Percentiles rank a stretch among this genome's conserved stretches.
phyloP scores from a whole-genome alignment of 495 filamentous ascomycete species.

The Trichoderma reesei region DNA sequence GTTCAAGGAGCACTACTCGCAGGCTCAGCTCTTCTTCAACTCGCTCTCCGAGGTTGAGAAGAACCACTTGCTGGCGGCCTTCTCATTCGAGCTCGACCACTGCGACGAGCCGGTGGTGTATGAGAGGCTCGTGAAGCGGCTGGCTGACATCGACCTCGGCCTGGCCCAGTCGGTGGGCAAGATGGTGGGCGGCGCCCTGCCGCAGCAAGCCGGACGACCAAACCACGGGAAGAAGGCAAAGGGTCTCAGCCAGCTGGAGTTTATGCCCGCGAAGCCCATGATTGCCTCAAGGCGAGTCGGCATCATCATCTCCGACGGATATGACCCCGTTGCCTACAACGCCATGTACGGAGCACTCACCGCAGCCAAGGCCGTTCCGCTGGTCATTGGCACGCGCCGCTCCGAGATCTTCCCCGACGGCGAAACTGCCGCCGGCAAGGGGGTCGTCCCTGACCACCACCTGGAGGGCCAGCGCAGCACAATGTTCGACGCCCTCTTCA shows the following conservation, averaged over 20 bases:
- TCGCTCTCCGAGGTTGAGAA: slow-evolving; percentile 64
- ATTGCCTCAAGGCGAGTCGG: slow-evolving; percentile 66
- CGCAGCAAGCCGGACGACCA: slow-evolving; percentile 34
- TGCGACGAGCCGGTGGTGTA: slow-evolving; percentile 82
- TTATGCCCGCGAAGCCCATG: slow-evolving; percentile 48
- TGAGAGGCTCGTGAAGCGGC: slow-evolving; percentile 56
- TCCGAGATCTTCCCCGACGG: slow-evolving; percentile 50
- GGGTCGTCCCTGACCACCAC: slow-evolving; percentile 65
- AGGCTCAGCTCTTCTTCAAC: slow-evolving; percentile 73
- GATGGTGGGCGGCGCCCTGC: slow-evolving; percentile 55
- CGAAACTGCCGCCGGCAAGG: slow-evolving; percentile 37
- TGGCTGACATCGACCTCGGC: slow-evolving; percentile 61
- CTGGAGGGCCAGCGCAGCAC: slow-evolving; percentile 75
- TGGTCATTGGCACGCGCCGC: slow-evolving; percentile 58
- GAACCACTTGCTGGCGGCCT: slow-evolving; percentile 55
- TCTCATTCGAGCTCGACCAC: slow-evolving; percentile 80
- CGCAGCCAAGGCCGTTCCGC: slow-evolving; percentile 54
- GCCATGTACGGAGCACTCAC: slow-evolving; percentile 53
- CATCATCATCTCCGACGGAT: slow-evolving; percentile 75
- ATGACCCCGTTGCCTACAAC: slow-evolving; percentile 54
- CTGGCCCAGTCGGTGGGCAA: slow-evolving; percentile 63
- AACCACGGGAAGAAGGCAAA: slow-evolving; percentile 62
- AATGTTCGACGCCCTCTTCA: slow-evolving; percentile 75
- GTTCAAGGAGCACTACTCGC: slow-evolving; percentile 70
- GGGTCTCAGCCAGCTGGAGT: slow-evolving; percentile 60